Evolutionary conservation across 805 yeast genomes (phyloP), one percentile per base, ranked within the genome.

Genomic region (Starmerella potacharoeniae): DNA sequence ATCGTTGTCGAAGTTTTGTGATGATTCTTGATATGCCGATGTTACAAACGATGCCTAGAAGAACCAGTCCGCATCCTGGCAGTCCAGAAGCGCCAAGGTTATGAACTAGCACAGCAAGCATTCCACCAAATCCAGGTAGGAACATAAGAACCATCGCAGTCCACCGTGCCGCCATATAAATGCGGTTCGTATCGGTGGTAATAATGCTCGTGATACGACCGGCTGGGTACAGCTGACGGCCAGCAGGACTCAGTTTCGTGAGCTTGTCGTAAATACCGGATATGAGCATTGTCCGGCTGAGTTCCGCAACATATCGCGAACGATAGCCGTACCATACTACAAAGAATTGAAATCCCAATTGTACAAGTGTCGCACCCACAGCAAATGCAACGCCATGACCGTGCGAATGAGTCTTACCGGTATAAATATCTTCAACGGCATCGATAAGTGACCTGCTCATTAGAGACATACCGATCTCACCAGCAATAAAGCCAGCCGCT

Each of bases 141-240:
- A 60, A 60, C 11, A 62, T 50, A 9, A 62, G 22, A 4, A 62
- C 44, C 42, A 57, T 42, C 17, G 59, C 52, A 2, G 63, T 59
- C 65, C 65, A 61, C 22, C 65, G 55, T 0, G 59, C 49, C 1
- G 66, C 65, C 51, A 86, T 69, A 68, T 87, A 95, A 36, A 89
- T 75, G 64, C 95, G 79, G 14, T 90, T 77, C 40, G 88, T 72
- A 66, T 89, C 96, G 2, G 95, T 82, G 58, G 93, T 86, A 66
- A 88, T 77, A 66, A 87, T 69, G 9, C 89, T 81, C 34, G 95
- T 86, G 55, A 89, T 77, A 57, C 77, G 80, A 44, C 91, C 83
- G 30, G 80, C 75, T 1, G 95, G 82, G 64, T 71, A 86, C 56
- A 76, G 72, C 59, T 77, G 77, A 52, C 76, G 76, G 2, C 90